Percentiles rank a stretch among this genome's conserved stretches.
phyloP scores from a whole-genome alignment of 352 stramenopile genomes.

The Thraustotheca clavata region DNA sequence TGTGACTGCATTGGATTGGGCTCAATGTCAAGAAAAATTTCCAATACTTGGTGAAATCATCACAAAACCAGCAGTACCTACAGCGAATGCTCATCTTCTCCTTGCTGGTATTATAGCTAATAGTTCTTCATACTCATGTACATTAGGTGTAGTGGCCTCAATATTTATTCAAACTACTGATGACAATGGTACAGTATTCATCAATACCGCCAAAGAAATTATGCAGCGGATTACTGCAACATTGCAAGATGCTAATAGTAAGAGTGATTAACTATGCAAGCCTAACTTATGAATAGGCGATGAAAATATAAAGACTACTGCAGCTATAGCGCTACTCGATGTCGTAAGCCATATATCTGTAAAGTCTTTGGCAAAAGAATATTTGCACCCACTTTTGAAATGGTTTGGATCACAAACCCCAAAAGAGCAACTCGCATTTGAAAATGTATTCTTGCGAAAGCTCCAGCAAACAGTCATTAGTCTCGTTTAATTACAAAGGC shows the following conservation, averaged over 20 bases:
- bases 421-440: not conserved
- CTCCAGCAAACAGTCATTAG: not conserved
- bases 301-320: not conserved
- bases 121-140: not conserved
- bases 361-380: not conserved
- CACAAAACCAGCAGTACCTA: not conserved
- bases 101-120: not conserved
- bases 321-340: slow-evolving; percentile 3
- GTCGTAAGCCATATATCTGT: not conserved
- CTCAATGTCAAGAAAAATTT: not conserved
- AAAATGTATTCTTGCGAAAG: not conserved
- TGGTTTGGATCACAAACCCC: not conserved
- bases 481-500: not conserved
- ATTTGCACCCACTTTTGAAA: not conserved
- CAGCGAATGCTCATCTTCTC: not conserved
- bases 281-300: not conserved
- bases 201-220: slow-evolving; percentile 6
- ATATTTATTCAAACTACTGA: not conserved
- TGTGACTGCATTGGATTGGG: not conserved
- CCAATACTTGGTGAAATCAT: not conserved
- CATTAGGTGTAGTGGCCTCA: slow-evolving; percentile 9
- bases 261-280: not conserved
- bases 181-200: not conserved
- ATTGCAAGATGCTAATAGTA: not conserved
- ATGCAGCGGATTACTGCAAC: not conserved